Percentiles rank a stretch among this genome's conserved stretches.
These are phyloP conservation scores for Pseudozyma sp. DNA, from an alignment of 1,284 basidiomycete genomes.

Conservation along the genomic window DNA sequence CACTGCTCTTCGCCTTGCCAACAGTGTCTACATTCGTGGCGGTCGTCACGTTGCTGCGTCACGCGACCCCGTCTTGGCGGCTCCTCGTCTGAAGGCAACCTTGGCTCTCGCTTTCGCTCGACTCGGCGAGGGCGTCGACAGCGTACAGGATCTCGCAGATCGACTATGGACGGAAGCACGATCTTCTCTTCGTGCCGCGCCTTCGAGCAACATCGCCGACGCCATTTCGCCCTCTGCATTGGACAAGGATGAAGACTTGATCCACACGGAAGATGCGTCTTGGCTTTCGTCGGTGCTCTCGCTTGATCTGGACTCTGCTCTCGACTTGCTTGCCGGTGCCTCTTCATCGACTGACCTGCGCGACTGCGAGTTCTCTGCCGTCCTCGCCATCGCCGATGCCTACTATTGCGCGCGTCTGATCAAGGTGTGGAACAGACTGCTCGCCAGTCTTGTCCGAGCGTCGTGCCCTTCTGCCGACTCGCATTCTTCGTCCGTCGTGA, in stretches of 20 bases:
- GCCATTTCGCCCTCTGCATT: constrained; percentile 10
- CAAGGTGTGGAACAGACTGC: constrained; percentile 53
- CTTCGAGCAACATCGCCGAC: neutral
- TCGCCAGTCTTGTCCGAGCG: constrained; percentile 48
- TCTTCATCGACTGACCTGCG: constrained; percentile 4
- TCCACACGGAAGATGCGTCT: constrained; percentile 21
- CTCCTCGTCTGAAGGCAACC: constrained; percentile 39
- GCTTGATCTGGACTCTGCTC: constrained; percentile 48
- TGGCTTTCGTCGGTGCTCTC: constrained; percentile 57
- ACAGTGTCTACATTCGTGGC: constrained; percentile 29
- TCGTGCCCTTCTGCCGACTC: constrained; percentile 44
- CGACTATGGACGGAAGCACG: constrained; percentile 43
- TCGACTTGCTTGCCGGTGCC: constrained; percentile 36
- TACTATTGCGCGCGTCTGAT: constrained; percentile 53
- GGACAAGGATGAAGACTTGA: constrained; percentile 22
- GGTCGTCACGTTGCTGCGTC: neutral
- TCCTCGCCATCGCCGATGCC: constrained; percentile 55
- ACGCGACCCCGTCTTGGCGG: constrained; percentile 21
- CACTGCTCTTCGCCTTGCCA: constrained; percentile 48
- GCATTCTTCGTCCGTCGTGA: constrained; percentile 7
- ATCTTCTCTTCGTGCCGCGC: constrained; percentile 11
- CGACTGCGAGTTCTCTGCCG: constrained; percentile 36
- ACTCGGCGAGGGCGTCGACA: constrained; percentile 40
- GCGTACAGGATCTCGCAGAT: constrained; percentile 40
- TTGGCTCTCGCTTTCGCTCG: constrained; percentile 52